Conservation (phyloP, 192 early-diverging fungal species). For the Chytriomyces sp. region DNA sequence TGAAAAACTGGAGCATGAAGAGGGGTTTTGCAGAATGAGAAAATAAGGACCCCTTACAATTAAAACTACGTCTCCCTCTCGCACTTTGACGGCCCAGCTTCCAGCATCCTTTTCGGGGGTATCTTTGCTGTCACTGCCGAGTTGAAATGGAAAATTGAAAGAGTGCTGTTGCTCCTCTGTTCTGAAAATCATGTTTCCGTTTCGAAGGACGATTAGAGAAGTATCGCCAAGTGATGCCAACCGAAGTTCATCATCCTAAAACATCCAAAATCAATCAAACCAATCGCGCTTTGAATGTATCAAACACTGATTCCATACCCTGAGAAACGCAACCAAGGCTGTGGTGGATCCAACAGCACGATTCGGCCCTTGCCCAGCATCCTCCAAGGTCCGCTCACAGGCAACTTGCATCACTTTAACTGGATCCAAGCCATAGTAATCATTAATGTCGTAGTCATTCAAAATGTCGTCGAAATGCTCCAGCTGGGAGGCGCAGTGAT, state of each 20-base stretch:
- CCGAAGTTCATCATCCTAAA: constrained; percentile 84
- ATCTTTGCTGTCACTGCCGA: constrained; percentile 86
- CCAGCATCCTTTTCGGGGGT: constrained; percentile 79
- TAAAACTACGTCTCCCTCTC: constrained; percentile 91
- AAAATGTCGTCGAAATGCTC: constrained; percentile 85
- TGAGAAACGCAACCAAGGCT: constrained; percentile 82
- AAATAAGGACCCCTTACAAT: constrained; percentile 40
- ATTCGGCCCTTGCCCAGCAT: constrained; percentile 66
- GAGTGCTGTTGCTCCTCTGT: constrained; percentile 98
- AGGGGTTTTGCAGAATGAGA: neutral
- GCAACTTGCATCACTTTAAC: constrained; percentile 80
- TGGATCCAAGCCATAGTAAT: constrained; percentile 81
- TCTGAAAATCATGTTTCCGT: constrained; percentile 86
- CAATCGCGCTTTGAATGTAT: too few species aligned
- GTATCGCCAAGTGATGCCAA: constrained; percentile 97
- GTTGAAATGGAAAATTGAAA: constrained; percentile 97
- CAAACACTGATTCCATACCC: too few species aligned
- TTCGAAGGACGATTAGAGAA: constrained; percentile 85
- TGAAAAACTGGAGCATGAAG: neutral
- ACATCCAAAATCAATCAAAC: neutral
- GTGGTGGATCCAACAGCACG: constrained; percentile 91
- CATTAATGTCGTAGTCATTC: constrained; percentile 67
- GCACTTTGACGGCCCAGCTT: constrained; percentile 80
- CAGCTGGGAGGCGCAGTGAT: constrained; percentile 81
- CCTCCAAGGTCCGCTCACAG: constrained; percentile 74